Percentiles rank a stretch among this genome's conserved stretches.
These are phyloP conservation scores for Anastatica hierochuntica DNA, from an alignment of 345 rosid species.

Conservation along the genomic window DNA sequence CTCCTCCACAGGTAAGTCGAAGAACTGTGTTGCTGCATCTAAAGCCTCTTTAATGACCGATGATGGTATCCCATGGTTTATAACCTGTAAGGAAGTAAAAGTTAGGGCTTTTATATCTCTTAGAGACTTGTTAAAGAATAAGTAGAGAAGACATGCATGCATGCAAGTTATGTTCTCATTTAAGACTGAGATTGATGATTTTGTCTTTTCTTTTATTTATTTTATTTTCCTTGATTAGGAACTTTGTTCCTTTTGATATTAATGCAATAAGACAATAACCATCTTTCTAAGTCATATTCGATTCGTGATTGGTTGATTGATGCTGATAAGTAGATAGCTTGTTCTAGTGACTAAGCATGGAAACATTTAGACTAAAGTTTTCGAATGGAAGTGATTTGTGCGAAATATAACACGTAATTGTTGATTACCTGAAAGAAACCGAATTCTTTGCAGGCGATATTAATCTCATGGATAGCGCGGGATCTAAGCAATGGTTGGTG, in stretches of 20 bases:
- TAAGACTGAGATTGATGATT: slow-evolving; percentile 22
- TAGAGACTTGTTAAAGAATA: background rate
- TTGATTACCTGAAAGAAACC: slow-evolving; percentile 29
- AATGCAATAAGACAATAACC: slow-evolving; percentile 25
- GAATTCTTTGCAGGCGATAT: slow-evolving; percentile 23
- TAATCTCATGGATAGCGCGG: slow-evolving; percentile 4
- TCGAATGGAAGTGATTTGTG: slow-evolving; percentile 5
- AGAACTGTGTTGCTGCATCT: slow-evolving; percentile 38
- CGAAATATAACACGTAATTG: no score
- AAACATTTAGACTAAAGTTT: background rate
- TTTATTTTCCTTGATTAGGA: background rate
- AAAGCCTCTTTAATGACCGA: slow-evolving; percentile 32
- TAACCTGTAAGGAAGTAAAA: slow-evolving; percentile 29
- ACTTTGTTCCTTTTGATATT: slow-evolving; percentile 14
- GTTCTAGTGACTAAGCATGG: slow-evolving; percentile 2
- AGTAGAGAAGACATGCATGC: slow-evolving; percentile 13
- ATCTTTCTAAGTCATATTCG: slow-evolving; percentile 11
- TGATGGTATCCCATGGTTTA: slow-evolving; percentile 42
- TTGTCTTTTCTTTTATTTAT: slow-evolving; percentile 19
- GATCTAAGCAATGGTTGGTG: slow-evolving; percentile 19
- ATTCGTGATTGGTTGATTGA: slow-evolving; percentile 11
- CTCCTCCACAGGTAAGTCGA: slow-evolving; percentile 45
- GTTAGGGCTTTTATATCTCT: background rate
- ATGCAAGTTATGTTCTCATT: slow-evolving; percentile 13
- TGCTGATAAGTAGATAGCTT: background rate